Evolutionary conservation across 1,139 yeast species (phyloP), one percentile per base, ranked within the genome.

Genomic region (Geotrichum klebahnii): DNA sequence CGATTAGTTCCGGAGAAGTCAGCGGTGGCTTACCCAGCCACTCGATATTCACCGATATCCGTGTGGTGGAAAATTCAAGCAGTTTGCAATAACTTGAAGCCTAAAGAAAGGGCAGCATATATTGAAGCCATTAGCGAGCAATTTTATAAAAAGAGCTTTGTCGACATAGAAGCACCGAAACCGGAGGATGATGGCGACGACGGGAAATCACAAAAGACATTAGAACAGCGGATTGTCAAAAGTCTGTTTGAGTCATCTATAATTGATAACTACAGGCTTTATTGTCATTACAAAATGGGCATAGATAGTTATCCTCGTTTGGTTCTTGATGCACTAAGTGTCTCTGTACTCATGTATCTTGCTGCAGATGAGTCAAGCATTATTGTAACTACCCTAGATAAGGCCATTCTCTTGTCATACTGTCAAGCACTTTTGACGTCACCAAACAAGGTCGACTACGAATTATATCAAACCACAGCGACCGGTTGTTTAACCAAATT

Each of bases 31-130:
- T 32, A 19, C 5, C 31, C 32, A 12, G 40, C 31, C 9, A 36
- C 44, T 3, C 36, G 20, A 3, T 23, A 37, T 16, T 42, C 50
- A 22, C 53, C 53, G 1, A 17, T 37, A 5, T 33, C 45, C 3
- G 10, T 28, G 3, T 50, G 53, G 53, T 50, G 53, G 53, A 46
- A 50, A 19, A 41, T 50, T 3, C 47, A 42, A 42, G 47, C 50
- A 9, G 31, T 47, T 2, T 31, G 26, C n/a, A 42, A 42, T 3
- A 39, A 29, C 6, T 16, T 39, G 10, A 39, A 44, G 20, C 19
- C 28, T 5, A 46, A 41, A 17, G 17, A 19, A 12, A 29, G 45
- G 22, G 36, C 35, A 8, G 36, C 14, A 5, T 40, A 33, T 24
- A 35, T 22, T n/a, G 48, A 37, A 22, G 32, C 37, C 6, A 14